Evolutionary conservation across 768 basidiomycete species (phyloP).

Genomic region (Hypholoma fasciculare): DNA sequence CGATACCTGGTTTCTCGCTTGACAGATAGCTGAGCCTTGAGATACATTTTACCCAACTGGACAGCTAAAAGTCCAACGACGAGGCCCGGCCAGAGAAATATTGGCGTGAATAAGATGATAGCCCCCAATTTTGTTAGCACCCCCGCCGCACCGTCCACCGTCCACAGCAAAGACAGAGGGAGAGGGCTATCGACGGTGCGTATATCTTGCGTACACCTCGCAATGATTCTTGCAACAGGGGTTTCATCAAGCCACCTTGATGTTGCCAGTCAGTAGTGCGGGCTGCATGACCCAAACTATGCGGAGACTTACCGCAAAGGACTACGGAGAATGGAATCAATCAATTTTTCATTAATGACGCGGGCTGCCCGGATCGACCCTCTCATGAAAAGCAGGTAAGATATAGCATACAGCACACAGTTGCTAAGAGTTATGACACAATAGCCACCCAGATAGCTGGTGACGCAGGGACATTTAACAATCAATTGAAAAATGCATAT

Average conservation of each 20-base stretch:
- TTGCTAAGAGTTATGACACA: not conserved
- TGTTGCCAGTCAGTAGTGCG: not conserved
- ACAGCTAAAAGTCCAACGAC: constrained; percentile 40
- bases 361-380: constrained; percentile 9
- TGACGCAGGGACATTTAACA: not conserved
- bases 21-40: constrained; percentile 41
- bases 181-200: constrained; percentile 46
- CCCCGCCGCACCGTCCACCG: constrained; percentile 26
- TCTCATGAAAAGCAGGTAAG: not conserved
- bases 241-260: constrained; percentile 31
- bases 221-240: constrained; percentile 12
- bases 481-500: not conserved
- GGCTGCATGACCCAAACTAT: constrained; percentile 11
- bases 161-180: constrained; percentile 25
- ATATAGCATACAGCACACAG: not conserved
- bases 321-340: constrained; percentile 16
- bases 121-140: constrained; percentile 42
- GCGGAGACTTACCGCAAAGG: constrained; percentile 8
- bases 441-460: constrained; percentile 6
- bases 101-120: constrained; percentile 40
- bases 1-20: constrained; percentile 36
- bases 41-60: constrained; percentile 40
- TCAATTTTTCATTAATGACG: constrained; percentile 6
- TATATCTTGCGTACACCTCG: constrained; percentile 26
- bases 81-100: constrained; percentile 45